Base-by-base conservation (phyloP, 1,284 basidiomycete species). In the Mycosarcoma mackinlayi region DNA sequence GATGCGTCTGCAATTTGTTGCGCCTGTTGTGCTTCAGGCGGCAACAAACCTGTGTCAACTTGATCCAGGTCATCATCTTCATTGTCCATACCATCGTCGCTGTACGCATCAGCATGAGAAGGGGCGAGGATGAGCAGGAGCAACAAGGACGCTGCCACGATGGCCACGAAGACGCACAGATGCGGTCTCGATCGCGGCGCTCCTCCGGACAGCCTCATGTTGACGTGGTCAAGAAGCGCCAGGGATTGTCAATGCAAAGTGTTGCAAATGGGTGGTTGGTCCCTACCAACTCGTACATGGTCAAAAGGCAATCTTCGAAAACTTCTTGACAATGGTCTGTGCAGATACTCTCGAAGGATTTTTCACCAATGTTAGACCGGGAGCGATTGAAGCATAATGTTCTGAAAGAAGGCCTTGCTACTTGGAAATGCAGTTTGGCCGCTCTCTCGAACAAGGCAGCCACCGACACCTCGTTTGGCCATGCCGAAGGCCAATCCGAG, bases 1-100 rank as follows among this genome's bases (percentile, higher is more conserved):
- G 89, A 88, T 19, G 77, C 37, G 19, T 72, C 64, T 11, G 64
- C 63, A 11, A 56, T 48, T 14, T 38, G 34, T 10, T 46, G 60
- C 0, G 64, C 64, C 23, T 65, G 55, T 4, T 53, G 9, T n/a
- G 28, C 57, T 41, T 64, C 58, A 3, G 69, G 60, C 3, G 62
- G 27, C 21, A 51, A 23, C 11, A 51, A 10, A 23, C 53, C 19
- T 13, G 28, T 13, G 13, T 19, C 19, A 33, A 55, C 55, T n/a
- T 48, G 10, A 2, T 65, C 61, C 24, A 57, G 19, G 27, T 65
- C 58, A 25, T 57, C 49, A 1, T 58, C 57, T 8, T 55, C 57
- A n/a, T n/a, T n/a, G n/a, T 65, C 61, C 24, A 57, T 21, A 23
- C 61, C 58, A 25, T 57, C 49, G 2, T 58, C 57, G 9, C 52